These are phyloP conservation scores for Hymenoscyphus fraxineus DNA, from an alignment of 2,329 filamentous ascomycete species.

Conservation along the genomic window DNA sequence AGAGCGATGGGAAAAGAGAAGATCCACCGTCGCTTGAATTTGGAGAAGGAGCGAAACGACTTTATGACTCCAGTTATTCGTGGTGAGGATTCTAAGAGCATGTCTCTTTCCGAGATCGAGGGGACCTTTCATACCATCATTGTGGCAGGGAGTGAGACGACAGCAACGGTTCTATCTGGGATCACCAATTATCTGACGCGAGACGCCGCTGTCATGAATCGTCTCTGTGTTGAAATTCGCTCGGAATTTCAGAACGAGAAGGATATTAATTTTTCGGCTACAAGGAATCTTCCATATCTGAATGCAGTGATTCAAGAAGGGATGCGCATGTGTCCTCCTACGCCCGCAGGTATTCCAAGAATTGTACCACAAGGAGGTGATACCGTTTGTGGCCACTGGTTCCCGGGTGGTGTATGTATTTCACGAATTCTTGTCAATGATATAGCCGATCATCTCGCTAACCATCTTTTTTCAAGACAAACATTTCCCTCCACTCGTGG, in stretches of 20 bases:
- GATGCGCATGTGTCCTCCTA: constrained; percentile 23
- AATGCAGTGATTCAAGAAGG: constrained; percentile 36
- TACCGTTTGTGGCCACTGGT: not conserved
- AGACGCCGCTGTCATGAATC: not conserved
- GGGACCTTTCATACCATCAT: not conserved
- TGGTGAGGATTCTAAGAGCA: not conserved
- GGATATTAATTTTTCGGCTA: not conserved
- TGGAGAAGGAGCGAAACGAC: not conserved
- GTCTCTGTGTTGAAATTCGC: not conserved
- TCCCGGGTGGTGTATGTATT: not conserved
- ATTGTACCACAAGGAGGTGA: not conserved
- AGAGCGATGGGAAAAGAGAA: not conserved
- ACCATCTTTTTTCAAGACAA: not conserved
- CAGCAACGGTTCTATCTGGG: not conserved
- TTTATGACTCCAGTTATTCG: constrained; percentile 1
- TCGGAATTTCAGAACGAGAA: not conserved
- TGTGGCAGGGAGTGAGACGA: not conserved
- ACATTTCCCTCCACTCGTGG: not conserved
- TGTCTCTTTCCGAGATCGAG: not conserved
- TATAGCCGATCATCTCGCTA: not conserved
- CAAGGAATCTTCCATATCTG: constrained; percentile 28
- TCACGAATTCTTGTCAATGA: no score
- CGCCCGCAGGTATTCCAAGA: not conserved
- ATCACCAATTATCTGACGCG: not conserved
- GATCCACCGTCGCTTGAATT: not conserved